Base-by-base conservation (phyloP, 176 grass and related monocot species). In the Oryza coarctata region DNA sequence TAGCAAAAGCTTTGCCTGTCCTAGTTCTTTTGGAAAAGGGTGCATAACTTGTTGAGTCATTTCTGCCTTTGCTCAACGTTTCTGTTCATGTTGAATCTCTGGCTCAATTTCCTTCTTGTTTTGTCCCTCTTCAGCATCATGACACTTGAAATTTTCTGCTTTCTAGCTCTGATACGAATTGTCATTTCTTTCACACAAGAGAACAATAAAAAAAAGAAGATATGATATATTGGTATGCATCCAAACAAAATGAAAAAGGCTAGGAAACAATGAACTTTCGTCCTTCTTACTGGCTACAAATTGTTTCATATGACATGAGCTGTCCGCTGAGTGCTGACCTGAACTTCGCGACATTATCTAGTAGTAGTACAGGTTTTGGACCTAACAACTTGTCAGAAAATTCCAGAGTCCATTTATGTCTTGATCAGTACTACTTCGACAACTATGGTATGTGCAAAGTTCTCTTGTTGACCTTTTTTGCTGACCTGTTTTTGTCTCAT, bases 371-470 rank as follows among this genome's bases (percentile, higher is more conserved):
- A 11, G 9, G 28, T 29, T 43, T 28, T 47, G 13, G 64, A 17
- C 39, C 61, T 29, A 43, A 29, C 7, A 0, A 64, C 36, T 64
- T 77, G 65, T 78, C 61, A 32, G 76, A 78, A 66, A 27, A 79
- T 80, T 36, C 68, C 22, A 12, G 20, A 36, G 11, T 38, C 78
- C 11, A 68, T 67, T 80, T 69, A 30, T 71, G 79, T 60, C 66
- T 38, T 61, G 32, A 70, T 22, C 17, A 60, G 15, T 58, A 40
- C 49, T 27, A 39, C 17, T 31, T 1, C 38, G 31, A 55, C 12
- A 34, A 71, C 22, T 17, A 68, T 67, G 28, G 22, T 30, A 61
- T 61, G 49, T 15, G 12, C 60, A 30, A 32, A 49, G n/a, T 15
- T 67, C 63, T 52, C 12, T 45, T 45, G 26, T 49, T 47, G 25